phyloP scores from a whole-genome alignment of 169 alveolate genomes.

The Perkinsus marinus region DNA sequence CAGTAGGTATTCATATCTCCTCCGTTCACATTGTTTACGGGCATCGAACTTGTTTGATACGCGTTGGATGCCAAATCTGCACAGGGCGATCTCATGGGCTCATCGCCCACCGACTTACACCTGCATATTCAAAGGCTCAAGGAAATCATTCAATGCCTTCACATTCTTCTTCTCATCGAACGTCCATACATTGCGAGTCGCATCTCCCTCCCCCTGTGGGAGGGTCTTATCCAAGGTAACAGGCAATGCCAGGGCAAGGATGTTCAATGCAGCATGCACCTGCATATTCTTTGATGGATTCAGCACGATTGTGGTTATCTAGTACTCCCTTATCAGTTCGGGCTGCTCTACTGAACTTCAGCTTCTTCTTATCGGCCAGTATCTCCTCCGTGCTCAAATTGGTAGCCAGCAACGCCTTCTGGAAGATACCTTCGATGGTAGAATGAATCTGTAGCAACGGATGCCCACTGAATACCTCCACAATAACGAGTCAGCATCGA shows the following conservation, averaged over 20 bases:
- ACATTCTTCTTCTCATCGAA: neutral
- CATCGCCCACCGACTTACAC: neutral
- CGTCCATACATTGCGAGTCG: conserved; percentile 3
- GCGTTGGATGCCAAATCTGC: conserved; percentile 7
- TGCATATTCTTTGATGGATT: neutral
- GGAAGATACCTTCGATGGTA: neutral
- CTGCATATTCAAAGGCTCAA: neutral
- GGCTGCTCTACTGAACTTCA: conserved; percentile 25
- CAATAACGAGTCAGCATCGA: neutral
- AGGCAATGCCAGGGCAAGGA: neutral
- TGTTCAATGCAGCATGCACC: neutral
- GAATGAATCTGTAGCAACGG: neutral
- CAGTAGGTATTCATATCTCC: conserved; percentile 22
- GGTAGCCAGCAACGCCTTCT: neutral
- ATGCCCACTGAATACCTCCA: neutral
- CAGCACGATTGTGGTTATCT: neutral
- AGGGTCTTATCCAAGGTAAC: neutral
- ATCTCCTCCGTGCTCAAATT: neutral
- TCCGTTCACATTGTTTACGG: conserved; percentile 20
- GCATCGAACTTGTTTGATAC: conserved; percentile 29
- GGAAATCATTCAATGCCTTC: neutral
- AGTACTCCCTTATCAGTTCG: conserved; percentile 24
- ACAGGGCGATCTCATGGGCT: neutral
- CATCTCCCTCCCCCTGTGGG: conserved; percentile 2
- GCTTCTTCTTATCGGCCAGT: conserved; percentile 8